Conservation (phyloP, 352 stramenopile genomes). For the Plasmopara halstedii region DNA sequence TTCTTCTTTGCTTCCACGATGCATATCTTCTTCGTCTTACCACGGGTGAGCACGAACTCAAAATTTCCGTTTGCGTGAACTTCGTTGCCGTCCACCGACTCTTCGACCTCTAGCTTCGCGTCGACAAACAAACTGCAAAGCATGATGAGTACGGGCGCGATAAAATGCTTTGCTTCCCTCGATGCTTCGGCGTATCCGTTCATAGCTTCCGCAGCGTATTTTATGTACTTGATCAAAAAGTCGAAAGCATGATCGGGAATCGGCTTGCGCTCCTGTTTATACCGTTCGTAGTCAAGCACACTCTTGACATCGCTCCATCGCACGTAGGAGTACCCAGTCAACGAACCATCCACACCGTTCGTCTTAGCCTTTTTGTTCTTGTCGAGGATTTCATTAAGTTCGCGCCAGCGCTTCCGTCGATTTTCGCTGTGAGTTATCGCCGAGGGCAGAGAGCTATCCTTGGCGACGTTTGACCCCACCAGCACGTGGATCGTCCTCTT, state of each 20-base stretch:
- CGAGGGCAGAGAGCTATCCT: background rate
- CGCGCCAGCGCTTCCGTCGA: background rate
- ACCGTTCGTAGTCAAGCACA: background rate
- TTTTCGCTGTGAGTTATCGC: background rate
- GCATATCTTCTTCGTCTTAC: constrained; percentile 22
- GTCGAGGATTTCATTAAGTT: background rate
- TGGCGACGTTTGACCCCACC: background rate
- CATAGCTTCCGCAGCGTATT: too few species aligned
- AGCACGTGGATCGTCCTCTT: background rate
- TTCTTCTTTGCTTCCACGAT: constrained; percentile 45
- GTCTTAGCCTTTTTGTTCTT: background rate
- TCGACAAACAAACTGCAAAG: background rate
- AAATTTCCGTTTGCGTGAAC: background rate
- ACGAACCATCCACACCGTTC: background rate
- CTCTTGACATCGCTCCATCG: background rate
- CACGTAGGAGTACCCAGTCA: background rate
- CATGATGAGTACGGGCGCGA: too few species aligned
- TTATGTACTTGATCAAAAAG: too few species aligned
- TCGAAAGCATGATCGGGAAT: background rate
- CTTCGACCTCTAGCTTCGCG: background rate
- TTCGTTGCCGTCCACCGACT: background rate
- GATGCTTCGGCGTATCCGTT: too few species aligned
- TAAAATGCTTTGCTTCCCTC: too few species aligned
- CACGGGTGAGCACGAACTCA: background rate
- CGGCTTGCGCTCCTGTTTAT: background rate